Percentiles rank a stretch among this genome's conserved stretches.
phyloP scores from a whole-genome alignment of 1,139 yeast species.

The Nakaseomyces nivariensis region DNA sequence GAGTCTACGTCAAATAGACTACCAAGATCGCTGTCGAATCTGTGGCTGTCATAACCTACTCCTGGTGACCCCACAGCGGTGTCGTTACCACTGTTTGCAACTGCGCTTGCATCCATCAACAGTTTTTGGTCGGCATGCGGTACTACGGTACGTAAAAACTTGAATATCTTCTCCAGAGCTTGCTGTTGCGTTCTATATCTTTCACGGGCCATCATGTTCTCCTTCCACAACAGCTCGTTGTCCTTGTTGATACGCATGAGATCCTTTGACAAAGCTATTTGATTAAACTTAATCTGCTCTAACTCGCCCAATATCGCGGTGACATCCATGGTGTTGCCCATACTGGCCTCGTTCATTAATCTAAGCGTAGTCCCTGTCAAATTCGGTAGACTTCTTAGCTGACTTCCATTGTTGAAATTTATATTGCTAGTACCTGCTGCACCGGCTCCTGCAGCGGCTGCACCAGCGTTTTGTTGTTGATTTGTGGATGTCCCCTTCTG shows the following conservation, averaged over 20 bases:
- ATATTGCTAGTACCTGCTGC: neutral
- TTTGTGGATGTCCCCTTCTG: constrained; percentile 22
- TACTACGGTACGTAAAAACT: constrained; percentile 82
- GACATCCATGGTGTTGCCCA: constrained; percentile 36
- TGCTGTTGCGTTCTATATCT: constrained; percentile 78
- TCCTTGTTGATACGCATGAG: constrained; percentile 73
- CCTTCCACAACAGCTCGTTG: constrained; percentile 86
- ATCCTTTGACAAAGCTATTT: constrained; percentile 73
- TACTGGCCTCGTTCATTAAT: constrained; percentile 10
- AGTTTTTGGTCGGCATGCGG: constrained; percentile 42
- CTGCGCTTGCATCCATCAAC: constrained; percentile 25
- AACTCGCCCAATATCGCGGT: constrained; percentile 57
- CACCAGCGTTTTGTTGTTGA: neutral
- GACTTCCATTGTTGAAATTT: neutral
- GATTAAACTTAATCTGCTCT: constrained; percentile 68
- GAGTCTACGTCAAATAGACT: constrained; percentile 4
- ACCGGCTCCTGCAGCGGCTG: no score
- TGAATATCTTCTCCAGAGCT: constrained; percentile 76
- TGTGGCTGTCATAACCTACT: neutral
- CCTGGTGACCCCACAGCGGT: neutral
- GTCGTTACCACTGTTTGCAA: neutral
- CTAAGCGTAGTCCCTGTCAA: neutral
- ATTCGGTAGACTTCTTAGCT: constrained; percentile 1
- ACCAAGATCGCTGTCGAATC: constrained; percentile 3
- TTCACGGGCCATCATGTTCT: constrained; percentile 72